Evolutionary conservation across 1,284 basidiomycete genomes (phyloP), one percentile per base, ranked within the genome.

Genomic region (Paramarasmius palmivorus): DNA sequence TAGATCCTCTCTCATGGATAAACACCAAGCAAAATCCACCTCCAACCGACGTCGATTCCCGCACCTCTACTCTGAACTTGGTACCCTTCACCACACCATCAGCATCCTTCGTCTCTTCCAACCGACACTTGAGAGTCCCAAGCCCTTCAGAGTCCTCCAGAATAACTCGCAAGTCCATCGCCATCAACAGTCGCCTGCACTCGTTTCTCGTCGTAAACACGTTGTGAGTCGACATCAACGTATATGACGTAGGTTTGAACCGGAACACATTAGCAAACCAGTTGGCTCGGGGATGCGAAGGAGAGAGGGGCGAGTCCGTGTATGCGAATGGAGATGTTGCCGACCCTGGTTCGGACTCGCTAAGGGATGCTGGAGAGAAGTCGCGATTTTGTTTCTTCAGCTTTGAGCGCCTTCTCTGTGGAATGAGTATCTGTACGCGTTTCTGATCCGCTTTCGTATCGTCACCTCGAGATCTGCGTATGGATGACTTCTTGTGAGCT

Each of bases 181-280:
- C 77, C 67, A 86, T 85, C 54, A 97, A 75, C 50, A 95, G 68
- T 37, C 84, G 76, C 54, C 85, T 77, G 70, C 90, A 92, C 66
- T 90, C 88, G 59, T 81, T 81, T 51, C 88, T 75, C 5, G 92
- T 90, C 23, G 78, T 81, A 49, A 83, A 76, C n/a, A 82, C 75
- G 58, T 91, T 86, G 55, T 86, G 77, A 9, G 77, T 73, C 2
- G 92, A 93, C 41, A 83, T 70, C 2, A 93, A 71, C 39, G 73
- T 74, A 68, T 85, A 86, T 14, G 76, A 79, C 15, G 82, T 75
- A 0, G 91, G 85, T 64, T 88, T 92, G 76, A 92, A 88, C 65
- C 86, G 90, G 81, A 98, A 96, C 44, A 97, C 80, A 58, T 88
- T 90, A 50, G 86, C 84, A 60, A 98, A 86, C 95, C 95, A 98